These are phyloP conservation scores for Nakaseomyces bracarensis DNA, from an alignment of 1,139 yeast species.

Conservation along the genomic window DNA sequence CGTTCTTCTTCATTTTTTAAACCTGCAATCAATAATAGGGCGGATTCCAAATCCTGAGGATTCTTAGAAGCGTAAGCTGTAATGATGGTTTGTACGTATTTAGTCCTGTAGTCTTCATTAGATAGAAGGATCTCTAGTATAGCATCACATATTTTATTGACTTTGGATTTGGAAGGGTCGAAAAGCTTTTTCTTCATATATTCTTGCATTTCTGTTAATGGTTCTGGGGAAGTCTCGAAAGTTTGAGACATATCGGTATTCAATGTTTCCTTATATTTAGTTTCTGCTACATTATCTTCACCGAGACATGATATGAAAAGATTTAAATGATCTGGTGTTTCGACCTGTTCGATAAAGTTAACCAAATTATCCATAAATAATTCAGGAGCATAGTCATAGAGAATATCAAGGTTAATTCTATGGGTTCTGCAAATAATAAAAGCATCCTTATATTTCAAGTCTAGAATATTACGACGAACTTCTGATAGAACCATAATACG, in stretches of 20 bases:
- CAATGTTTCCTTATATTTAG: slow-evolving; percentile 76
- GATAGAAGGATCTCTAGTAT: slow-evolving; percentile 47
- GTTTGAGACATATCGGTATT: slow-evolving; percentile 28
- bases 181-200: slow-evolving; percentile 34
- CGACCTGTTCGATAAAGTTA: slow-evolving; percentile 63
- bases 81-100: slow-evolving; percentile 67
- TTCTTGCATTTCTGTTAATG: slow-evolving; percentile 33
- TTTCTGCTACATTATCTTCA: slow-evolving; percentile 77
- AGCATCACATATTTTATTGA: slow-evolving; percentile 70
- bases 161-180: slow-evolving; percentile 46
- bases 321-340: slow-evolving; percentile 68
- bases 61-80: slow-evolving; percentile 90
- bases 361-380: slow-evolving; percentile 58
- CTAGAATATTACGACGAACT: slow-evolving; percentile 60
- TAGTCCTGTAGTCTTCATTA: slow-evolving; percentile 44
- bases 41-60: slow-evolving; percentile 77
- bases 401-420: slow-evolving; percentile 80
- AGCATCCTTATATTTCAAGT: slow-evolving; percentile 56
- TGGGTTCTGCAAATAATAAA: slow-evolving; percentile 81
- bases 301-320: slow-evolving; percentile 77
- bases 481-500: slow-evolving; percentile 84
- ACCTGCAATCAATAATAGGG: slow-evolving; percentile 53
- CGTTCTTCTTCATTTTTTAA: slow-evolving; percentile 42
- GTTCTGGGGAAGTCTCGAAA: slow-evolving; percentile 29
- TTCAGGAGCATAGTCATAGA: slow-evolving; percentile 79